phyloP scores from a whole-genome alignment of 1,284 basidiomycete species.

The Vanrija sp. region DNA sequence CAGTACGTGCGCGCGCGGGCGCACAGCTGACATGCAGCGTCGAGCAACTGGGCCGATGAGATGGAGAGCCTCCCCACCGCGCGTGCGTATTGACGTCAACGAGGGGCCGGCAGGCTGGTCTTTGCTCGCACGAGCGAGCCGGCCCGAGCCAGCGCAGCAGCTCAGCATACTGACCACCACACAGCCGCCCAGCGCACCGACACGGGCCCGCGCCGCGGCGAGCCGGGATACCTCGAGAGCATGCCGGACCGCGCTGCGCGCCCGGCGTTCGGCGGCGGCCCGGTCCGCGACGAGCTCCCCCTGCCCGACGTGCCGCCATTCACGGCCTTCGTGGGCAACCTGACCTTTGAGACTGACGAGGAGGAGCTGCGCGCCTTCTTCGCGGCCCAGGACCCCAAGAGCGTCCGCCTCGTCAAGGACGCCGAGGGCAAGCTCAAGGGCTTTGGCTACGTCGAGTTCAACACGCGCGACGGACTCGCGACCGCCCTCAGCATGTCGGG shows the following conservation, averaged over 20 bases:
- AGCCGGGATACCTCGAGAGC: constrained; percentile 49
- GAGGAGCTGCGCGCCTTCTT: constrained; percentile 80
- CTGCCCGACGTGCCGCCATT: constrained; percentile 91
- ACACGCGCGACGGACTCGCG: constrained; percentile 75
- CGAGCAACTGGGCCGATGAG: constrained; percentile 10
- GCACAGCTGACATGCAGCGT: constrained; percentile 2
- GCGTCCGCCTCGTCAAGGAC: constrained; percentile 88
- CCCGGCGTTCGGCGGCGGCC: constrained; percentile 37
- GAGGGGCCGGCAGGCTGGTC: constrained; percentile 1
- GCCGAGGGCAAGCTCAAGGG: constrained; percentile 91
- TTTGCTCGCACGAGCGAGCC: background rate
- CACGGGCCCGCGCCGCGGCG: constrained; percentile 44
- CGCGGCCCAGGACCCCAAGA: constrained; percentile 60
- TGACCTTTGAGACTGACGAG: constrained; percentile 89
- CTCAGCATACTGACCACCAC: constrained; percentile 12
- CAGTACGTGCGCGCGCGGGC: constrained; percentile 47
- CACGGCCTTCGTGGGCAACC: constrained; percentile 93
- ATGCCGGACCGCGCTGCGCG: constrained; percentile 42
- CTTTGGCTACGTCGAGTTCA: constrained; percentile 96
- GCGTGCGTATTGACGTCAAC: background rate
- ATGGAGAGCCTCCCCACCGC: constrained; percentile 14
- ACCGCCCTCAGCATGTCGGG: constrained; percentile 66
- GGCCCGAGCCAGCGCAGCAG: background rate
- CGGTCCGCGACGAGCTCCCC: constrained; percentile 83
- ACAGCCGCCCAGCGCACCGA: constrained; percentile 49